Evolutionary conservation across 192 early-diverging fungal genomes (phyloP).

Genomic region (Coemansia sp.): DNA sequence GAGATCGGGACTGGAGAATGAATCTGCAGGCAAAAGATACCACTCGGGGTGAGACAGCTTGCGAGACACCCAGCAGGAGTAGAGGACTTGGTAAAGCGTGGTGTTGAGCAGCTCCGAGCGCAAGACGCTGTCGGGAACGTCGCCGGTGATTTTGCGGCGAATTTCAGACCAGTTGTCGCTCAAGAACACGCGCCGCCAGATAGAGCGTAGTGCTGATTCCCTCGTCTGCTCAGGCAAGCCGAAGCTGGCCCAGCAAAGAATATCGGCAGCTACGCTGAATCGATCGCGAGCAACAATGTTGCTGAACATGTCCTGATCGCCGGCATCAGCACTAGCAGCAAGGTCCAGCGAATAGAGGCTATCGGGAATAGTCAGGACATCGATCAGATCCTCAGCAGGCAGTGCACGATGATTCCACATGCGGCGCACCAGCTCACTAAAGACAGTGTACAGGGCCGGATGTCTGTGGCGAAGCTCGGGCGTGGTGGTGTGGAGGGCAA

Average conservation of each 20-base stretch:
- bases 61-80: conserved; percentile 22
- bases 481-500: conserved; percentile 38
- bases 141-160: conserved; percentile 5
- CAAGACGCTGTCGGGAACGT: conserved; percentile 26
- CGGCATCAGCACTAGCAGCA: neutral
- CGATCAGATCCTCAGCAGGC: conserved; percentile 28
- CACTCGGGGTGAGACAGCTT: conserved; percentile 33
- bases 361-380: conserved; percentile 35
- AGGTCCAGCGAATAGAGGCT: neutral
- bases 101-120: conserved; percentile 24
- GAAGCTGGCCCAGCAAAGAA: conserved; percentile 35
- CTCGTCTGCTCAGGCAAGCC: conserved; percentile 21
- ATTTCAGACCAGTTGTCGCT: conserved; percentile 38
- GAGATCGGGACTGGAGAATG: conserved; percentile 5
- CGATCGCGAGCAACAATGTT: conserved; percentile 20
- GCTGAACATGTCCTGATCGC: neutral
- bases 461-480: conserved; percentile 25
- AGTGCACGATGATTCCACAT: conserved; percentile 23
- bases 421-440: conserved; percentile 22
- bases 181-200: conserved; percentile 47
- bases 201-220: conserved; percentile 26
- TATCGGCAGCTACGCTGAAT: conserved; percentile 31
- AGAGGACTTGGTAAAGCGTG: conserved; percentile 24
- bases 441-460: conserved; percentile 38
- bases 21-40: conserved; percentile 26